Conservation (phyloP, 306 rosid genomes). For the Heteromeles arbutifolia region DNA sequence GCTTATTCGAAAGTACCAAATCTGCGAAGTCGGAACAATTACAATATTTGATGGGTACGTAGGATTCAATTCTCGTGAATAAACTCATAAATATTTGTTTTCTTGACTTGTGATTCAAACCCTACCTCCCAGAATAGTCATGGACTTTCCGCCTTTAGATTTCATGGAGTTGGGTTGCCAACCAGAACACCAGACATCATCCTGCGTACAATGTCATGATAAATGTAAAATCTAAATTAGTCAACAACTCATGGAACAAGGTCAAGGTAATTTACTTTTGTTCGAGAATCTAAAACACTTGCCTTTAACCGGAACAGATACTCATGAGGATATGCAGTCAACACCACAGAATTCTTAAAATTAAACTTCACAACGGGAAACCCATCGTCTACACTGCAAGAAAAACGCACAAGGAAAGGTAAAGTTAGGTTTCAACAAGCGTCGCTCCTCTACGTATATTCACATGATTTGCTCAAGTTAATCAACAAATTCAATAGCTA, state of each 20-base stretch:
- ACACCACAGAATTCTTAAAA: constrained; percentile 47
- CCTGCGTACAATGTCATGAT: constrained; percentile 30
- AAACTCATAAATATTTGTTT: background rate
- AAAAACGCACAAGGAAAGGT: background rate
- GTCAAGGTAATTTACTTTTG: background rate
- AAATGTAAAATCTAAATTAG: background rate
- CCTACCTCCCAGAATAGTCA: constrained; percentile 72
- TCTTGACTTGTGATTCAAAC: background rate
- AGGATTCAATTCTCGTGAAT: background rate
- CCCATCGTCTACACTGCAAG: constrained; percentile 60
- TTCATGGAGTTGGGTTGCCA: constrained; percentile 44
- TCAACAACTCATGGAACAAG: background rate
- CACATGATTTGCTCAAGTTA: background rate
- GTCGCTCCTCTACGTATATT: background rate
- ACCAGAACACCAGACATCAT: constrained; percentile 43
- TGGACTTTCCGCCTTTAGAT: constrained; percentile 35
- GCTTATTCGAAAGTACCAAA: constrained; percentile 71
- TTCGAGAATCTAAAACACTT: constrained; percentile 12
- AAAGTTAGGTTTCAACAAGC: background rate
- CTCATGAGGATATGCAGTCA: constrained; percentile 59
- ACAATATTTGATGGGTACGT: background rate
- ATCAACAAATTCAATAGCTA: constrained; percentile 8
- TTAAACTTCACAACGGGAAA: constrained; percentile 59
- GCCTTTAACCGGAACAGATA: constrained; percentile 50
- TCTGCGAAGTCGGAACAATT: constrained; percentile 48